Base-by-base conservation (phyloP, 768 basidiomycete species). In the Ephemerocybe angulata region DNA sequence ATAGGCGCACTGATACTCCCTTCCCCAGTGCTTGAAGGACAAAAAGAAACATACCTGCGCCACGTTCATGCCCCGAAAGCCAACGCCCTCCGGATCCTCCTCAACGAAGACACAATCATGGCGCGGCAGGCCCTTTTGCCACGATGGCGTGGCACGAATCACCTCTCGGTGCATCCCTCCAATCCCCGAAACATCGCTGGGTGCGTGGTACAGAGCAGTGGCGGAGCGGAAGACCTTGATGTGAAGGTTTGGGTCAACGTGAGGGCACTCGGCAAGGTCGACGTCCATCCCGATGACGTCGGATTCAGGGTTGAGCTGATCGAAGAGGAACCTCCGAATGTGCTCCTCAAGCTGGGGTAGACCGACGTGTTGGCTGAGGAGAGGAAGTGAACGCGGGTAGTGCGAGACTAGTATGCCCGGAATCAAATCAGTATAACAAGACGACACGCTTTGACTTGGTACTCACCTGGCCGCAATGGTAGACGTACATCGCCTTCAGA, bases 21-120 rank as follows among this genome's bases (percentile, higher is more conserved):
- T 35, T 0, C 42, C 29, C 0, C 42, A 49, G 52, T 57, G 55
- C 15, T 42, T 43, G 52, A 67, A 71, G 15, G 60, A 58, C 53
- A 72, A 63, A 48, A 73, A 66, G 0, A 67, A 57, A 1, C 25
- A 55, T 3, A 71, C 58, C 1, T 64, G 59, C 1, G 53, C 70
- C 25, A 69, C 55, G 7, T 37, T 37, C 38, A 73, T 37, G 2
- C 71, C 68, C 10, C 42, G 40, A 56, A 70, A 67, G 1, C 60
- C 61, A 2, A 33, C 28, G 4, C 50, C 50, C 2, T 28, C 17
- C 25, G 61, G 51, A 22, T 52, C 22, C 40, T 46, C 25, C 5
- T 38, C 47, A 11, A 69, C 51, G 29, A 68, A 58, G 4, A 65
- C 64, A 24, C 60, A 60, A 49, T 70, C 67, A 52, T 60, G 62